Evolutionary conservation across 1,284 basidiomycete genomes (phyloP), one percentile per base, ranked within the genome.

Genomic region (Cryptococcus hybrid): DNA sequence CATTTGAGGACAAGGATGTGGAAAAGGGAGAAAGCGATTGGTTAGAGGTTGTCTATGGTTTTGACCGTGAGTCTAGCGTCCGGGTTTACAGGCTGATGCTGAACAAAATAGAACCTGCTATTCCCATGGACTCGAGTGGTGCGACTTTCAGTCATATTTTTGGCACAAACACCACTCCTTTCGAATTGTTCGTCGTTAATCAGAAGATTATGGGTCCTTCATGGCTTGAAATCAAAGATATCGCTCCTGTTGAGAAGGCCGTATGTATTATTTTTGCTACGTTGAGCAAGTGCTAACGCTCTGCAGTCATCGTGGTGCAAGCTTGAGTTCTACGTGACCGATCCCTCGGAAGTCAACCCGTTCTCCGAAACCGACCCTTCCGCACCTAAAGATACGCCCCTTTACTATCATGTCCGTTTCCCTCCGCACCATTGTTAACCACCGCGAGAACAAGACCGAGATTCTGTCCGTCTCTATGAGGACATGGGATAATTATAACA

Each of bases 171-270:
- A 94, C 93, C 0, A 90, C 82, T 56, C 88, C 95, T 0, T 99
- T 99, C 68, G 96, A 99, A 76, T 80, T 94, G 7, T 84, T 99
- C n/a, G 92, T 93, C 1, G 70, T 99, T 55, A 98, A 98, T 78
- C 86, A 93, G 40, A 93, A 92, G 78, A 97, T 99, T 63, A 98
- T 97, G 91, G 96, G 96, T 2, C 94, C 96, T 0, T 99, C 96
- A 75, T 99, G 95, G 96, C 81, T 99, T 51, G 84, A 88, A 59
- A 84, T 99, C 63, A 87, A 88, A 74, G 84, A 87, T 30, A 85
- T 87, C 9, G 78, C 84, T 47, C 79, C 91, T 18, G 87, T 88
- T 55, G 79, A 86, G 68, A 88, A 89, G 76, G 87, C 88, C 7
- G 90, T 92, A 73, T 56, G 87, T 78, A 7, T 13, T 34, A 51